These are phyloP conservation scores for Pisolithus thermaeus DNA, from an alignment of 1,284 basidiomycete genomes.

Conservation along the genomic window DNA sequence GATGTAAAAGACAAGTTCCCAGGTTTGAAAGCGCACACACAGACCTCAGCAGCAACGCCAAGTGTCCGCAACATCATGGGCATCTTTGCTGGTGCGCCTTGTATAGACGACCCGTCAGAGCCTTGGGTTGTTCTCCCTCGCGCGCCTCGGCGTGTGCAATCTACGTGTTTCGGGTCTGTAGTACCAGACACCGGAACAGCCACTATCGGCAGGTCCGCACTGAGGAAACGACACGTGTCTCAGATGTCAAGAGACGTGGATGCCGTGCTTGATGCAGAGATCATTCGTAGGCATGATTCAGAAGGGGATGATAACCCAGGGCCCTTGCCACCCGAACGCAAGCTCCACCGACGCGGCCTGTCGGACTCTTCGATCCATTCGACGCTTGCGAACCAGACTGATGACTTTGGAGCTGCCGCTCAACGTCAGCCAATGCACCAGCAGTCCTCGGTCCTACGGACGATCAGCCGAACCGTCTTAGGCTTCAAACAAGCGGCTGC, in stretches of 20 bases:
- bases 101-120: slow-evolving; percentile 36
- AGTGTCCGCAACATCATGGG: slow-evolving; percentile 48
- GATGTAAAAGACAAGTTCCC: slow-evolving; percentile 14
- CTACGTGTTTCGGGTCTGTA: slow-evolving; percentile 21
- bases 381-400: slow-evolving; percentile 60
- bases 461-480: slow-evolving; percentile 29
- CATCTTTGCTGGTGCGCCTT: slow-evolving; percentile 82
- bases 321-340: slow-evolving; percentile 52
- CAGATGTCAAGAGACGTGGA: slow-evolving; percentile 65
- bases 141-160: slow-evolving; percentile 32
- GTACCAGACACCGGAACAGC: slow-evolving; percentile 13
- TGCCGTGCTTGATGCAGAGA: slow-evolving; percentile 63
- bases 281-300: slow-evolving; percentile 27
- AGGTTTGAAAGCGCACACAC: slow-evolving; percentile 15
- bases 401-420: slow-evolving; percentile 6
- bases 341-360: slow-evolving; percentile 71
- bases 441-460: slow-evolving; percentile 25
- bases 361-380: slow-evolving; percentile 89
- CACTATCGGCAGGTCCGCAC: slow-evolving; percentile 19
- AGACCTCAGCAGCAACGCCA: slow-evolving; percentile 19
- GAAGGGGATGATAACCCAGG: slow-evolving; percentile 35
- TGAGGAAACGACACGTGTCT: slow-evolving; percentile 24
- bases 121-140: slow-evolving; percentile 65
- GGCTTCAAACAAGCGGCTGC: slow-evolving; percentile 30
- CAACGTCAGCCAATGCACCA: slow-evolving; percentile 12